A percentile compares a stretch with the other conserved stretches of the same genome.
Conservation (phyloP, 192 early-diverging fungal genomes). For the Rhizophagus prolifer region DNA sequence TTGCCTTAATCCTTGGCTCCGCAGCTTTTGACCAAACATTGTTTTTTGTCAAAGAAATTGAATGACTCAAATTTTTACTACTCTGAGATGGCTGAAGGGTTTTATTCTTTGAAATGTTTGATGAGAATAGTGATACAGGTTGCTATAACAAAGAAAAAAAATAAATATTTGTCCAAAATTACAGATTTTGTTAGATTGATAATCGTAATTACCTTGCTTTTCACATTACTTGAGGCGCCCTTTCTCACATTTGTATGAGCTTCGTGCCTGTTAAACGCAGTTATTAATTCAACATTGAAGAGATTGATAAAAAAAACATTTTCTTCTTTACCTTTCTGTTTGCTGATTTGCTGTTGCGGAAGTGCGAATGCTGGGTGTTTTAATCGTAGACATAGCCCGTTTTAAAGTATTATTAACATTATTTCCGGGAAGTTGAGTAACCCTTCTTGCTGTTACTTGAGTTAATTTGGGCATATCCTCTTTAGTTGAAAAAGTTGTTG, state of each 20-base stretch:
- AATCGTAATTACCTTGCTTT: background rate
- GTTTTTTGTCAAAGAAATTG: background rate
- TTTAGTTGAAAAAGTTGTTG: background rate
- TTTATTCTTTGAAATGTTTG: background rate
- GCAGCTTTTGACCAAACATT: background rate
- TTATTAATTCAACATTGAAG: background rate
- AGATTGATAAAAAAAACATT: background rate
- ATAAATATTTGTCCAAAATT: background rate
- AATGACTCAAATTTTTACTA: background rate
- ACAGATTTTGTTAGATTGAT: background rate
- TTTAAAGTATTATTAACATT: background rate
- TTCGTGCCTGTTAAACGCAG: background rate
- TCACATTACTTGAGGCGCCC: background rate
- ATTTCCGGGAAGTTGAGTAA: background rate
- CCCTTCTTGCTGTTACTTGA: background rate
- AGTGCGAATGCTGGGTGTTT: background rate
- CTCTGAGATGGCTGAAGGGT: background rate
- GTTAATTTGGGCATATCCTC: background rate
- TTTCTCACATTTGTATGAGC: background rate
- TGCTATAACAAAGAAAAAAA: background rate
- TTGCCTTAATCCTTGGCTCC: background rate
- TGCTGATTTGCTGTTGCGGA: background rate
- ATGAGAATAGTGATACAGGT: background rate
- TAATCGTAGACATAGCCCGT: background rate
- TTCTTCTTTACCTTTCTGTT: background rate